A percentile compares a stretch with the other conserved stretches of the same genome.
phyloP scores from a whole-genome alignment of 257 asterid genomes.

The Gentiana macrophylla region DNA sequence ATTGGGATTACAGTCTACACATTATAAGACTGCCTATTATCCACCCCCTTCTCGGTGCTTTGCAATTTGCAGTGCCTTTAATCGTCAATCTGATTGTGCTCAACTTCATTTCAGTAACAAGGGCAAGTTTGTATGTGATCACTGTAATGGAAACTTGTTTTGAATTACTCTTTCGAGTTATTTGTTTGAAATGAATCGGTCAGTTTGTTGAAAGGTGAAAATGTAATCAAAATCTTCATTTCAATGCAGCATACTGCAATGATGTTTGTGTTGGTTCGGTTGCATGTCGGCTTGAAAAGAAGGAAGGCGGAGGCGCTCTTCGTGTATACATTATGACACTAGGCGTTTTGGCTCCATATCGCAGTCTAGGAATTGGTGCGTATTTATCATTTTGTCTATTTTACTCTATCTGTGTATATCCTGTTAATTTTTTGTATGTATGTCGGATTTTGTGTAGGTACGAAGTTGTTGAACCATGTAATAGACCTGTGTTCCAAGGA shows the following conservation, averaged over 20 bases:
- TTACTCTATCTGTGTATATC: too few relatives aligned
- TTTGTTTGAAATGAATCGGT: not conserved
- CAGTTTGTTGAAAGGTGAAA: not conserved
- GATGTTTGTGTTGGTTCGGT: constrained; percentile 93
- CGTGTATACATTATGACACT: constrained; percentile 85
- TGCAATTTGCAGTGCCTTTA: too few relatives aligned
- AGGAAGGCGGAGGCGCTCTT: constrained; percentile 60
- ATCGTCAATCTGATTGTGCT: too few relatives aligned
- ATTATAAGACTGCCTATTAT: too few relatives aligned
- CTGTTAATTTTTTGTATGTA: not conserved
- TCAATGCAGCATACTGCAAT: constrained; percentile 67
- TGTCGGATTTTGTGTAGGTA: constrained; percentile 34
- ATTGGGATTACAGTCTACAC: too few relatives aligned
- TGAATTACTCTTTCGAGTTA: not conserved
- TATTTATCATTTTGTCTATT: not conserved
- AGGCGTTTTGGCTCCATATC: constrained; percentile 49
- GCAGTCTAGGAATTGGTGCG: constrained; percentile 41
- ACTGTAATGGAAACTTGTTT: not conserved
- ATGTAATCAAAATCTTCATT: not conserved
- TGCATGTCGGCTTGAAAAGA: constrained; percentile 95
- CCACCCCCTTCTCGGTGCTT: too few relatives aligned
- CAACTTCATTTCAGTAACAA: not conserved
- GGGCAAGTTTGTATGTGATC: not conserved
- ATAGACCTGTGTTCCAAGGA: constrained; percentile 72
- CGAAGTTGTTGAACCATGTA: constrained; percentile 70